Conservation (phyloP, 345 rosid genomes). For the Draba incana region DNA sequence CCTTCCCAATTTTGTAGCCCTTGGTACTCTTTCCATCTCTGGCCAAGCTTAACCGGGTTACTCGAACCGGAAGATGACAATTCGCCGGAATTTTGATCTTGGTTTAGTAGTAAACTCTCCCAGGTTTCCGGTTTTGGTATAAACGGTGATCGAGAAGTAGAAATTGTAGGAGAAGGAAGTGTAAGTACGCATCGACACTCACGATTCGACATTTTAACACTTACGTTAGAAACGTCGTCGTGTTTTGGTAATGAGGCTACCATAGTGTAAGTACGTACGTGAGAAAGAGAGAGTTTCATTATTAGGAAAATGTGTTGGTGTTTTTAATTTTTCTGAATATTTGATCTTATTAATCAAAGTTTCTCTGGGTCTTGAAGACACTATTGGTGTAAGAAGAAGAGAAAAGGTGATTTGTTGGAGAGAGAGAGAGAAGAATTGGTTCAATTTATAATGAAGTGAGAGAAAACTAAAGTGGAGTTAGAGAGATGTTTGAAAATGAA, state of each 20-base stretch:
- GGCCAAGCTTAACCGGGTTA: slow-evolving; percentile 40
- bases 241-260: slow-evolving; percentile 25
- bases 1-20: slow-evolving; percentile 60
- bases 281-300: slow-evolving; percentile 38
- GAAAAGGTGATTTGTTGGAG: background rate
- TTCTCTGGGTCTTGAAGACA: slow-evolving; percentile 19
- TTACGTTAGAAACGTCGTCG: slow-evolving; percentile 27
- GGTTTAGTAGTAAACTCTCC: slow-evolving; percentile 38
- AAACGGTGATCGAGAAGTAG: slow-evolving; percentile 36
- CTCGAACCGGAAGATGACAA: slow-evolving; percentile 12
- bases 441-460: slow-evolving; percentile 30
- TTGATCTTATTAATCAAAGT: slow-evolving; percentile 7
- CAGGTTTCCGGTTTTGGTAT: slow-evolving; percentile 37
- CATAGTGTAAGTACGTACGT: slow-evolving; percentile 30
- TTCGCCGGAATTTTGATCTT: slow-evolving; percentile 10
- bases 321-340: background rate
- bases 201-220: slow-evolving; percentile 12
- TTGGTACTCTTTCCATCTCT: slow-evolving; percentile 52
- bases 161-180: slow-evolving; percentile 36
- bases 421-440: slow-evolving; percentile 28
- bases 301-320: background rate
- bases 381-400: slow-evolving; percentile 20
- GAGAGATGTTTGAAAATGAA: slow-evolving; percentile 38
- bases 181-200: slow-evolving; percentile 39
- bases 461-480: slow-evolving; percentile 23